Evolutionary conservation across 768 basidiomycete genomes (phyloP).

Genomic region (Calocybe indica): DNA sequence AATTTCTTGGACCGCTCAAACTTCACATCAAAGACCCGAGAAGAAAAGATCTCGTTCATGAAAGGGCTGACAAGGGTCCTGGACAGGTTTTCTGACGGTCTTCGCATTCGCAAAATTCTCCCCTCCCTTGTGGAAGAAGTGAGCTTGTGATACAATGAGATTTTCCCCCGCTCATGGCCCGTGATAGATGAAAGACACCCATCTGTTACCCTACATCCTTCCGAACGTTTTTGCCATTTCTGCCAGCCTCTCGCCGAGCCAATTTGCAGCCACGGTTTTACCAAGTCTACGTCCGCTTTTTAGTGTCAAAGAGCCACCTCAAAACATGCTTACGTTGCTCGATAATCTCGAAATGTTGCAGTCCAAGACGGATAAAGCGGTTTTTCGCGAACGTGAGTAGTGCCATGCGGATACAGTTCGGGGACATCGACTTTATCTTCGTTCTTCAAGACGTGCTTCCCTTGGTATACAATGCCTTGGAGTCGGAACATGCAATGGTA

Average conservation of each 20-base stretch:
- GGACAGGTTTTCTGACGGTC: slow-evolving; percentile 80
- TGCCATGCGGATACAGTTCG: background rate
- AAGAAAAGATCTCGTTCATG: slow-evolving; percentile 97
- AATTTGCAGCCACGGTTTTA: slow-evolving; percentile 78
- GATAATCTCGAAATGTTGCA: slow-evolving; percentile 87
- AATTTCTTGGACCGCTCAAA: slow-evolving; percentile 95
- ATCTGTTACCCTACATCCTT: slow-evolving; percentile 89
- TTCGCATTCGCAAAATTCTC: slow-evolving; percentile 83
- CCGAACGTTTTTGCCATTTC: slow-evolving; percentile 95
- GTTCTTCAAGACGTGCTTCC: slow-evolving; percentile 77
- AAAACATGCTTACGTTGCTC: slow-evolving; percentile 91
- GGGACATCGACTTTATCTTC: background rate
- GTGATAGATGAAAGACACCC: slow-evolving; percentile 84
- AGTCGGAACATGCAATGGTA: slow-evolving; percentile 87
- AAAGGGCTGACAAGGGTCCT: slow-evolving; percentile 81
- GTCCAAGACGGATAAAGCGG: slow-evolving; percentile 78
- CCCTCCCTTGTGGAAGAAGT: slow-evolving; percentile 94
- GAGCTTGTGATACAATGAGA: background rate
- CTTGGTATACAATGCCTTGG: slow-evolving; percentile 91
- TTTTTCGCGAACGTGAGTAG: slow-evolving; percentile 83
- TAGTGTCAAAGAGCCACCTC: slow-evolving; percentile 87
- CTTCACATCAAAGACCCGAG: slow-evolving; percentile 88
- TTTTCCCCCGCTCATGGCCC: slow-evolving; percentile 1
- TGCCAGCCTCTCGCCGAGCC: slow-evolving; percentile 62
- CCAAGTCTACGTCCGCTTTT: slow-evolving; percentile 91